Evolutionary conservation across 179 eudicot species (phyloP).

Genomic region (Camellia oleifera): DNA sequence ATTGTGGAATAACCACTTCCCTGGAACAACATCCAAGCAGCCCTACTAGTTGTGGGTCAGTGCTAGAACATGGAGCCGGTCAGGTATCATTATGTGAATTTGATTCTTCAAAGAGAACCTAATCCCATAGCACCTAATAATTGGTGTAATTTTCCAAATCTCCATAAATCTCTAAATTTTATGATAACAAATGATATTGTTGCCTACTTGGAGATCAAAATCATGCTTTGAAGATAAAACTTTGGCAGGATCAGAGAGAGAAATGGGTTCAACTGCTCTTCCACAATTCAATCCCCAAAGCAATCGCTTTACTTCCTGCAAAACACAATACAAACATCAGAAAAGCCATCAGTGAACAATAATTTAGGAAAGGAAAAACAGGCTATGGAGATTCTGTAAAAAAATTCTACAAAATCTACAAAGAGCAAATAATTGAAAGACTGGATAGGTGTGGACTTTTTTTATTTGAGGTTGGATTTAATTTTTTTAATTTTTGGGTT

Average conservation of each 20-base stretch:
- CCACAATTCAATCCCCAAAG: conserved; percentile 88
- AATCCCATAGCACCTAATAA: not conserved
- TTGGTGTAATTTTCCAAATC: not conserved
- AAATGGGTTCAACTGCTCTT: conserved; percentile 53
- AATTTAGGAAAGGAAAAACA: not conserved
- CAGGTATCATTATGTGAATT: not conserved
- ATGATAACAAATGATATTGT: not conserved
- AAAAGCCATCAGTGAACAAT: not conserved
- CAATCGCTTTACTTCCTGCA: conserved; percentile 88
- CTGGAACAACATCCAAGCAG: not conserved
- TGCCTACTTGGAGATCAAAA: conserved; percentile 82
- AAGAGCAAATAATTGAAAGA: not conserved
- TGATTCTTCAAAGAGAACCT: not conserved
- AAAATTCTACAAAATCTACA: not conserved
- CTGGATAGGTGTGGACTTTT: no score
- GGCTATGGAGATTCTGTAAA: not conserved
- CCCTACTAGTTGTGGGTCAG: no score
- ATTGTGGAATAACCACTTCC: not conserved
- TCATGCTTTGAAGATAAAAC: conserved; percentile 59
- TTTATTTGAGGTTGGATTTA: no score
- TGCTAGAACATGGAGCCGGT: no score
- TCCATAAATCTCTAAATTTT: not conserved
- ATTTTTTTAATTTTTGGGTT: no score
- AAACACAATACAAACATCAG: not conserved
- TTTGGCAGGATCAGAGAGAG: conserved; percentile 48